A percentile compares a stretch with the other conserved stretches of the same genome.
These are phyloP conservation scores for Lipomyces starkeyi DNA, from an alignment of 805 yeast genomes.

Conservation along the genomic window DNA sequence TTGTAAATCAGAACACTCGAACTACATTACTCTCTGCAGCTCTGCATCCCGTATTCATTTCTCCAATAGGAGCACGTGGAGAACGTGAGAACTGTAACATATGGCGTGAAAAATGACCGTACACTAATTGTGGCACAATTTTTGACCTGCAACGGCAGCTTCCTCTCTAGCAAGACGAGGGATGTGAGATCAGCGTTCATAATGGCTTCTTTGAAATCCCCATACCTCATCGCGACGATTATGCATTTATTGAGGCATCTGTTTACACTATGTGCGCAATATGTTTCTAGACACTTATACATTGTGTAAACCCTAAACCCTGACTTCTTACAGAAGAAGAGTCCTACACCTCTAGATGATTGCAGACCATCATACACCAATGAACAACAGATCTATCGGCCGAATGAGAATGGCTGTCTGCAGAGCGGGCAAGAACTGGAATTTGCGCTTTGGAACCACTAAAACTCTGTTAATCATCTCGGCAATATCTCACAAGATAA, in stretches of 20 bases:
- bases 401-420: conserved; percentile 51
- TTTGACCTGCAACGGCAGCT: background rate
- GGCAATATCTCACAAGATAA: background rate
- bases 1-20: no score
- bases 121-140: background rate
- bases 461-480: conserved; percentile 9
- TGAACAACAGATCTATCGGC: conserved; percentile 16
- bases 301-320: no score
- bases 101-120: background rate
- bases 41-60: no score
- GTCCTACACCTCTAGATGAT: no score
- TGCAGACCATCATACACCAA: background rate
- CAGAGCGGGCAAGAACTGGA: conserved; percentile 94
- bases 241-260: background rate
- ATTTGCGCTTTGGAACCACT: conserved; percentile 94
- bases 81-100: no score
- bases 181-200: background rate
- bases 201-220: background rate
- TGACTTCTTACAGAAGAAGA: no score
- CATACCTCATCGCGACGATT: no score
- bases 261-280: no score
- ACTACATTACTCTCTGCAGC: no score
- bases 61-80: no score
- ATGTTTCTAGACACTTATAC: no score
- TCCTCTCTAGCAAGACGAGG: background rate